Evolutionary conservation across 148 eudicot genomes (phyloP).

Genomic region (Fagopyrum tataricum): DNA sequence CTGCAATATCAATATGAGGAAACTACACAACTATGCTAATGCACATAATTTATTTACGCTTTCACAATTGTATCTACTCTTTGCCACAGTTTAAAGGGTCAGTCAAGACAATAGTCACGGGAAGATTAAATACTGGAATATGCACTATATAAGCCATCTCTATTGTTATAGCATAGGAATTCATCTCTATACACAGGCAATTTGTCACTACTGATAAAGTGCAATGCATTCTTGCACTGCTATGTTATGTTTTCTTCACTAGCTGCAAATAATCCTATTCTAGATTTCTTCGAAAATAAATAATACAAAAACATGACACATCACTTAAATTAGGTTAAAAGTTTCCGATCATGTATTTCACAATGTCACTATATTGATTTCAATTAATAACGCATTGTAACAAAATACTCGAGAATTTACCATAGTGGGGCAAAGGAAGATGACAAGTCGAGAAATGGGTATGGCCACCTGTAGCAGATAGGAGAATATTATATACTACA

Average conservation of each 20-base stretch:
- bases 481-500: neutral
- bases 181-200: neutral
- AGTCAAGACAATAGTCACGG: neutral
- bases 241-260: neutral
- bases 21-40: neutral
- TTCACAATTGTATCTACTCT: neutral
- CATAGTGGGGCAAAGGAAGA: conserved; percentile 37
- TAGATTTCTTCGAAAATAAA: neutral
- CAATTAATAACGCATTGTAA: neutral
- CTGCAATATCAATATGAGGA: too few relatives aligned
- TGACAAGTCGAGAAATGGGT: conserved; percentile 65
- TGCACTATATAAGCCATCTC: neutral
- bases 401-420: conserved; percentile 25
- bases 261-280: neutral
- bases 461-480: conserved; percentile 63
- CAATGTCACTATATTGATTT: neutral
- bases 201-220: neutral
- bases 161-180: neutral
- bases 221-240: neutral
- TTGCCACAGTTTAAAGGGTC: neutral
- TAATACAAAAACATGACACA: neutral
- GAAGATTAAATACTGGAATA: neutral
- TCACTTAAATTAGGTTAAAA: neutral
- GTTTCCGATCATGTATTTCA: neutral
- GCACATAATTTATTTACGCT: neutral